Evolutionary conservation across 2,329 filamentous ascomycete genomes (phyloP), one percentile per base, ranked within the genome.

Genomic region (Colletotrichum theobromicola): DNA sequence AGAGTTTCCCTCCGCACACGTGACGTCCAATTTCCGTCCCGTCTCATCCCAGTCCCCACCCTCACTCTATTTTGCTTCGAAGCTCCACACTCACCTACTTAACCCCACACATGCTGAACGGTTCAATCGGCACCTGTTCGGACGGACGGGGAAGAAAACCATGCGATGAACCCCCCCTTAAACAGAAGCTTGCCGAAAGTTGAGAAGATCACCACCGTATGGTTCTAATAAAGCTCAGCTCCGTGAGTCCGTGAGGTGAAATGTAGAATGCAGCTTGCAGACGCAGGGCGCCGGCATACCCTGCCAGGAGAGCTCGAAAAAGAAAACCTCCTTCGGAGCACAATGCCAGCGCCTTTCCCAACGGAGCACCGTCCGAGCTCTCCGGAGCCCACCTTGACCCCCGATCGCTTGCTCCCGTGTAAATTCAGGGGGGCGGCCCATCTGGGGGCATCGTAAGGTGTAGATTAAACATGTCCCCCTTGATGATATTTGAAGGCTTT

Each of bases 21-120:
- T 73, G 70, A 69, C 28, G 50, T 60, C 65, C 70, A 69, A 69
- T 73, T 7, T 73, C 65, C 65, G 34, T 74, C 67, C 70, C 60
- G 53, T 71, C 61, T 66, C 61, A 71, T 18, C 26, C 42, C 15
- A 70, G 42, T 28, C 65, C 46, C 65, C 46, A 64, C 65, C 46
- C 62, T 53, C 65, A 73, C 70, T 64, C n/a, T 69, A 64, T 63
- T 69, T 50, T 63, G 46, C 46, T 50, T 62, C 34, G 34, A 7
- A 16, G 42, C 55, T 61, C 66, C 55, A 60, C 65, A 2, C n/a
- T 46, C 42, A 5, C 6, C 6, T 34, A 24, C 16, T 26, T 5
- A 18, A 62, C 65, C 58, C 70, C 70, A 68, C 42, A 50, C 64
- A 30, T 18, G 26, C 37, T 0, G 18, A 5, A n/a, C 42, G 10